phyloP scores from a whole-genome alignment of 1,284 basidiomycete species.

The Cutaneotrichosporon cavernicola region DNA sequence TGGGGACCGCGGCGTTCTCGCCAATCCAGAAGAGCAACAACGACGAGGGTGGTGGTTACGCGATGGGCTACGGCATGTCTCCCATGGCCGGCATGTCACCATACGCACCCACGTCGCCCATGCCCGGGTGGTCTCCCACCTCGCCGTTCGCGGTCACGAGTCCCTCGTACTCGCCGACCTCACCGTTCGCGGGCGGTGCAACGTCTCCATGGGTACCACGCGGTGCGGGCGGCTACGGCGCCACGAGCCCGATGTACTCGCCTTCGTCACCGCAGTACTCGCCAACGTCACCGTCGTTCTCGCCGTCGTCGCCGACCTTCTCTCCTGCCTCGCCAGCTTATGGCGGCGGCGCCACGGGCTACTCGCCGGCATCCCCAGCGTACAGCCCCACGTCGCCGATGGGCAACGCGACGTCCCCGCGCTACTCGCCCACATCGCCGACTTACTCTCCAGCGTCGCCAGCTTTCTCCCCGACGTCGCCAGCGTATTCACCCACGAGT shows the following conservation, averaged over 20 bases:
- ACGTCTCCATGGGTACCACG: constrained; percentile 72
- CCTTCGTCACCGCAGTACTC: constrained; percentile 83
- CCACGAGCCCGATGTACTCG: constrained; percentile 67
- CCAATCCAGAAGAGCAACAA: constrained; percentile 86
- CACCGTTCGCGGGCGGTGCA: constrained; percentile 63
- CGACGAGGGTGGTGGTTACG: constrained; percentile 69
- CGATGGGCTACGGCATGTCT: constrained; percentile 63
- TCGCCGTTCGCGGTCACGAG: constrained; percentile 63
- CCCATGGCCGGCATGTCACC: constrained; percentile 66
- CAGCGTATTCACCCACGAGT: constrained; percentile 52
- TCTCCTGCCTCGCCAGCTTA: constrained; percentile 71
- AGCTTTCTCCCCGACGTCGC: constrained; percentile 60
- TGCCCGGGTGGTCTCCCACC: constrained; percentile 68
- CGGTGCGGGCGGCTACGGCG: constrained; percentile 61
- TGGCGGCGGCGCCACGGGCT: constrained; percentile 51
- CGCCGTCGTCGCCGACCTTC: constrained; percentile 83
- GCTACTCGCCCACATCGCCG: constrained; percentile 30
- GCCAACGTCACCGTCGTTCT: constrained; percentile 84
- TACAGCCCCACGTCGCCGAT: constrained; percentile 32
- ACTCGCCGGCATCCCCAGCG: constrained; percentile 43
- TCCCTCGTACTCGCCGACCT: constrained; percentile 64
- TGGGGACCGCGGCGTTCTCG: constrained; percentile 87
- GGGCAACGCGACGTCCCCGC: constrained; percentile 27
- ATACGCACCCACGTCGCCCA: constrained; percentile 54
- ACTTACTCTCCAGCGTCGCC: constrained; percentile 44